A percentile compares a stretch with the other conserved stretches of the same genome.
phyloP scores from a whole-genome alignment of 768 basidiomycete genomes.

The Lactarius indigo region DNA sequence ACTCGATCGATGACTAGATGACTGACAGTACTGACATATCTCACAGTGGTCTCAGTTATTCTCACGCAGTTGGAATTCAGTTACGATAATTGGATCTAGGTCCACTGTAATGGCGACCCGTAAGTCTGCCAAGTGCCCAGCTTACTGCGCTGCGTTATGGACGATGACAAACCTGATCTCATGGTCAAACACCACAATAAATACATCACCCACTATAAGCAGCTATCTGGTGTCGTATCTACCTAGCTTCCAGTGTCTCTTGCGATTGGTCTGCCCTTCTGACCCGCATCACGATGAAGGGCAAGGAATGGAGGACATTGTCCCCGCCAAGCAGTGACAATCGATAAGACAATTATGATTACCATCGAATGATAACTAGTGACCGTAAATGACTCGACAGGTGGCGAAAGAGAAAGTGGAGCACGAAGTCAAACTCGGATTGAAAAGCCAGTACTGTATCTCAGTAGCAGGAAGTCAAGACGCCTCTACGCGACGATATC shows the following conservation, averaged over 20 bases:
- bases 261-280: background rate
- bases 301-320: background rate
- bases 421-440: background rate
- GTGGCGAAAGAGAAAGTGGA: background rate
- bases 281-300: background rate
- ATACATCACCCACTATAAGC: background rate
- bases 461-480: background rate
- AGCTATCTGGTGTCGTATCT: no score
- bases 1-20: background rate
- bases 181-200: background rate
- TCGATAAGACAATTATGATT: background rate
- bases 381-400: background rate
- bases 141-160: background rate
- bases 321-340: background rate
- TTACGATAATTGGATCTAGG: background rate
- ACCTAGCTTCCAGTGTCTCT: no score
- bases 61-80: background rate
- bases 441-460: background rate
- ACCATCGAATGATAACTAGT: background rate
- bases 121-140: no score
- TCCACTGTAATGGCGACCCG: background rate
- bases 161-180: no score
- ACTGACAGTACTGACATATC: background rate
- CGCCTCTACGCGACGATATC: background rate
- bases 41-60: background rate